These are phyloP conservation scores for Aspergillus vadensis DNA, from an alignment of 2,329 filamentous ascomycete species.

Conservation along the genomic window DNA sequence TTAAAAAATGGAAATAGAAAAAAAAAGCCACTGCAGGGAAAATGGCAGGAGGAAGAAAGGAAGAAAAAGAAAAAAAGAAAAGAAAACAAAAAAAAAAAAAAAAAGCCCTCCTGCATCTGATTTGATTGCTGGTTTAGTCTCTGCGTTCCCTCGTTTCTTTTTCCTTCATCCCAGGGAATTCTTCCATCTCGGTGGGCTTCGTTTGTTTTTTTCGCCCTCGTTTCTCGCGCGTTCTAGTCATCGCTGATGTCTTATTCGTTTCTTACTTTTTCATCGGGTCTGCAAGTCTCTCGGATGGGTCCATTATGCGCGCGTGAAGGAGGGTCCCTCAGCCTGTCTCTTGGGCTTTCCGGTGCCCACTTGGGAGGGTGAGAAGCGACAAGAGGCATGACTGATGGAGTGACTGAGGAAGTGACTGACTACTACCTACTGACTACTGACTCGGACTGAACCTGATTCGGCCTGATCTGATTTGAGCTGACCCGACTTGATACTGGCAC, in stretches of 20 bases:
- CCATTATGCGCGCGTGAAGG: neutral
- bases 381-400: neutral
- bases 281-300: neutral
- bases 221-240: constrained; percentile 3
- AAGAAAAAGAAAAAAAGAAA: neutral
- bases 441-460: too few species aligned
- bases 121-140: constrained; percentile 3
- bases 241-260: neutral
- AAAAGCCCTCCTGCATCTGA: neutral
- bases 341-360: constrained; percentile 2
- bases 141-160: constrained; percentile 8
- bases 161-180: neutral
- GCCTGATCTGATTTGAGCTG: too few species aligned
- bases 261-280: constrained; percentile 4
- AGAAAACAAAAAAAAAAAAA: neutral
- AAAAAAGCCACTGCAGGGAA: neutral
- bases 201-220: constrained; percentile 10
- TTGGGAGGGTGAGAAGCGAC: neutral
- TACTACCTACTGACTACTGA: neutral
- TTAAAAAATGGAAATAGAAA: neutral
- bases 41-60: neutral
- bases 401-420: neutral
- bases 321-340: neutral
- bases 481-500: constrained; percentile 2
- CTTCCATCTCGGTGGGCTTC: neutral